These are phyloP conservation scores for Fusarium odoratissimum DNA, from an alignment of 2,329 filamentous ascomycete genomes.

Conservation along the genomic window DNA sequence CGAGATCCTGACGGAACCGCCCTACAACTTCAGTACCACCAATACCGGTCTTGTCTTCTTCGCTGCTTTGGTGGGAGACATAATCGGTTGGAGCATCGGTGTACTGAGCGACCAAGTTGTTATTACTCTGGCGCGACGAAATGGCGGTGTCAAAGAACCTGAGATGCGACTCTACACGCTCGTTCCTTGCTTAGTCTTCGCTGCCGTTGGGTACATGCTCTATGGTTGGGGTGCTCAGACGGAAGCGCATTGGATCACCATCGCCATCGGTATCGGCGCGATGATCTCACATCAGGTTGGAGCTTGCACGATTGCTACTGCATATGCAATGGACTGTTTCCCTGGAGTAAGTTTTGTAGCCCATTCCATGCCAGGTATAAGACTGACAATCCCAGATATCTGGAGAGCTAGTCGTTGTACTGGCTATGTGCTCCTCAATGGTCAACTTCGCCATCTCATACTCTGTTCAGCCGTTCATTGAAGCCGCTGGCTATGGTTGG, in stretches of 20 bases:
- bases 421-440: background rate
- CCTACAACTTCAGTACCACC: background rate
- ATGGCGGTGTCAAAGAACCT: background rate
- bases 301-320: background rate
- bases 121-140: background rate
- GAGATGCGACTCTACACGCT: background rate
- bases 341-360: accelerated
- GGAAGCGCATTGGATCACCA: background rate
- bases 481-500: background rate
- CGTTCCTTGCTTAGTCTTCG: background rate
- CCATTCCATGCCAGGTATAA: accelerated
- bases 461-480: background rate
- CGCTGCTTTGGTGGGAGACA: background rate
- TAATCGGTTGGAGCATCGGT: background rate
- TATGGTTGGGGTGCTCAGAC: background rate
- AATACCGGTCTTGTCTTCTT: accelerated
- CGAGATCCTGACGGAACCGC: background rate
- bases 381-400: accelerated
- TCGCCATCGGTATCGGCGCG: background rate
- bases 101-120: background rate
- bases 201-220: background rate
- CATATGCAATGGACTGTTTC: background rate
- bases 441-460: background rate
- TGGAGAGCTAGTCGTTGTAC: background rate
- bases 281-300: background rate